These are phyloP conservation scores for Sanghuangporus baumii DNA, from an alignment of 1,284 basidiomycete species.

Conservation along the genomic window DNA sequence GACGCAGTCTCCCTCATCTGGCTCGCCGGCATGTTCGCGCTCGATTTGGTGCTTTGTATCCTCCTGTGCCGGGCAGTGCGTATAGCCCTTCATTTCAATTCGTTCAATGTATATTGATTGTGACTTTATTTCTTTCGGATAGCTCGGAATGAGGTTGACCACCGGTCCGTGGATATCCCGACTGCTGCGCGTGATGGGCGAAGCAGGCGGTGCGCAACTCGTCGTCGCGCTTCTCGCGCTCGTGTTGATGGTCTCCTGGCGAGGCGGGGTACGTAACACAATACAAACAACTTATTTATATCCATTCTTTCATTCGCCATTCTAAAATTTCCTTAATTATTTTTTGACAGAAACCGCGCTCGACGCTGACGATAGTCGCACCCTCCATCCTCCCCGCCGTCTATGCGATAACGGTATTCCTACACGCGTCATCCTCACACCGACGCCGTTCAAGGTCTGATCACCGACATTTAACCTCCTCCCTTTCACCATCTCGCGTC, in stretches of 20 bases:
- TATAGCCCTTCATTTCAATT: background rate
- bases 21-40: slow-evolving; percentile 6
- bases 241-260: slow-evolving; percentile 3
- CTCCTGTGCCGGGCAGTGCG: slow-evolving; percentile 1
- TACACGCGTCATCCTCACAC: slow-evolving; percentile 2
- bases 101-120: background rate
- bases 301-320: background rate
- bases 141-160: background rate
- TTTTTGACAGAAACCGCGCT: background rate
- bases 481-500: background rate
- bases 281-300: background rate
- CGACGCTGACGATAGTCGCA: slow-evolving; percentile 5
- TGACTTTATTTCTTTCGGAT: background rate
- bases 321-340: background rate
- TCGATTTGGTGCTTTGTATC: slow-evolving; percentile 7
- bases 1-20: slow-evolving; percentile 7
- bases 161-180: slow-evolving; percentile 2
- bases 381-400: slow-evolving; percentile 11
- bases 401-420: slow-evolving; percentile 15
- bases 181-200: slow-evolving; percentile 5
- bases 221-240: slow-evolving; percentile 11
- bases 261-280: slow-evolving; percentile 4
- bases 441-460: background rate
- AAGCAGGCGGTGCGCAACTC: slow-evolving; percentile 8
- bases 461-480: background rate